Evolutionary conservation across 257 asterid genomes (phyloP), one percentile per base, ranked within the genome.

Genomic region (Echium plantagineum): DNA sequence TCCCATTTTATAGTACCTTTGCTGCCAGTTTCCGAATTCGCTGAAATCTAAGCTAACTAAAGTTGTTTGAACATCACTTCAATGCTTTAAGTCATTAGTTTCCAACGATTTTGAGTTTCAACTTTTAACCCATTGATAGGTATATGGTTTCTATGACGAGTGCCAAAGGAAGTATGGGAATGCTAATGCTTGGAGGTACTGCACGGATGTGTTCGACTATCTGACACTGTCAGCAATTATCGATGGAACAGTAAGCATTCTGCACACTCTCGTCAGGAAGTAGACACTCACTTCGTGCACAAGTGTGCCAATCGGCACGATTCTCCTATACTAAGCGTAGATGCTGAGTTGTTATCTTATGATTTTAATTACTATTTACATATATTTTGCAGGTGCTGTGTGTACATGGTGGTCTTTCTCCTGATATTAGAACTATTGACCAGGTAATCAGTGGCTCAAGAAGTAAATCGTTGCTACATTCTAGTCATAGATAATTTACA

Each of bases 141-240:
- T 93, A 55, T 93, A 93, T 80, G 98, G 98, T 73, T 93, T 93
- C 74, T 93, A 93, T 69, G 98, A 93, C 71, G 98, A 93, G 73
- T 93, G 98, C 64, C 98, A 89, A 69, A 84, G 96, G 68, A 93
- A 93, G 77, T 86, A 89, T 56, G 98, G 98, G 61, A 93, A 86
- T 68, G 97, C 98, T 56, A 93, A 93, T 72, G 97, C 97, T 52
- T 93, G 98, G 98, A 85, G 98, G 51, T 89, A 93, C 70, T 93
- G 98, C 85, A 93, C 98, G 2, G 98, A 93, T 77, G 98, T 93
- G 58, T 93, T 93, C 75, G 98, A 93, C 82, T 93, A 84, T 72
- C 80, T 93, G 57, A 93, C 96, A 46, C 73, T 93, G 47, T 93
- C 98, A 52, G 98, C 98, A 61, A 93, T 89, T 61, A 86, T 93